These are phyloP conservation scores for Boletus tylopilopsis DNA, from an alignment of 768 basidiomycete genomes.

Conservation along the genomic window DNA sequence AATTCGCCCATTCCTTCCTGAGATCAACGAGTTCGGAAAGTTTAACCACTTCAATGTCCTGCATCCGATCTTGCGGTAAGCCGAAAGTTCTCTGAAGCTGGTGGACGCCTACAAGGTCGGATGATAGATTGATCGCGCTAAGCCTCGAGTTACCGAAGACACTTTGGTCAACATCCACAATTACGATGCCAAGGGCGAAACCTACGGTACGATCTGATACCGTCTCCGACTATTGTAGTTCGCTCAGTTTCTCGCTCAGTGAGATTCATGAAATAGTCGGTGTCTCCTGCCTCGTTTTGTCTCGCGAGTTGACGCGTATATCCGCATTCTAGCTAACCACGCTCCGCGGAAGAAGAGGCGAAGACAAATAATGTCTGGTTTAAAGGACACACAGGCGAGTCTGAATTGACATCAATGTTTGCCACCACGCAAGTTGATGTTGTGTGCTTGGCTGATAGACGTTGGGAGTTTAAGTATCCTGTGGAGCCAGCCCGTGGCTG, in stretches of 20 bases:
- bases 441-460: slow-evolving; percentile 30
- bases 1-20: slow-evolving; percentile 48
- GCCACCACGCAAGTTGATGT: background rate
- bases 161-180: slow-evolving; percentile 46
- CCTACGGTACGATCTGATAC: slow-evolving; percentile 31
- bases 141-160: slow-evolving; percentile 56
- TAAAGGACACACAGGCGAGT: slow-evolving; percentile 54
- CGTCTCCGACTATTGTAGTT: background rate
- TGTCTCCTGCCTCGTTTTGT: background rate
- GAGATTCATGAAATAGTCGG: slow-evolving; percentile 66
- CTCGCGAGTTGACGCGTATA: background rate
- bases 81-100: background rate
- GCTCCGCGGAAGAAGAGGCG: slow-evolving; percentile 44
- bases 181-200: slow-evolving; percentile 40
- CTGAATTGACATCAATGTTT: too few species aligned
- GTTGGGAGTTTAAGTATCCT: slow-evolving; percentile 54
- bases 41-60: slow-evolving; percentile 52
- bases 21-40: slow-evolving; percentile 47
- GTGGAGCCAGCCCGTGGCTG: slow-evolving; percentile 59
- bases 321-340: slow-evolving; percentile 40
- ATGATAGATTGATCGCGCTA: slow-evolving; percentile 42
- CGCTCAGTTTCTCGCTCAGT: slow-evolving; percentile 32
- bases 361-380: slow-evolving; percentile 55
- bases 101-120: background rate
- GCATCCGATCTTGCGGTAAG: slow-evolving; percentile 44